Conservation (phyloP, 805 yeast genomes). For the Candida pseudoglaebosa region DNA sequence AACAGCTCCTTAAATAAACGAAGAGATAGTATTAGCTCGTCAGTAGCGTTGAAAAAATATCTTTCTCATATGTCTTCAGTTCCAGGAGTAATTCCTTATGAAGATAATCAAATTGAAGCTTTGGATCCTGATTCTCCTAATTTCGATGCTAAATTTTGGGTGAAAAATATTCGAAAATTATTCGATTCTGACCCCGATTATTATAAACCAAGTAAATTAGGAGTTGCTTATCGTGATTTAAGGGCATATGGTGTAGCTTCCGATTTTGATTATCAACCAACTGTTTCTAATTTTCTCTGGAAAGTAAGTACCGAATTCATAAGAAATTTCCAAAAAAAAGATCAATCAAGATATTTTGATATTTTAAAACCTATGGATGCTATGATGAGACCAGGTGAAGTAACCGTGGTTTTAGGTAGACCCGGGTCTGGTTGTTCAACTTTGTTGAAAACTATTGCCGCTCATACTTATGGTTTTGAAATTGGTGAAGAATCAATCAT, state of each 20-base stretch:
- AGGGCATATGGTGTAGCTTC: slow-evolving; percentile 63
- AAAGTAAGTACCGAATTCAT: slow-evolving; percentile 18
- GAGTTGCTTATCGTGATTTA: slow-evolving; percentile 55
- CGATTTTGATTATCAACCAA: slow-evolving; percentile 64
- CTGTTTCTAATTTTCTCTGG: slow-evolving; percentile 43
- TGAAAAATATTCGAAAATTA: slow-evolving; percentile 56
- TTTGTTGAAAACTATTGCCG: slow-evolving; percentile 35
- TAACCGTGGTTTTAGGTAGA: slow-evolving; percentile 39
- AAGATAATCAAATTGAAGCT: slow-evolving; percentile 25
- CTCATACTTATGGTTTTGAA: slow-evolving; percentile 35
- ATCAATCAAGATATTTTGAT: slow-evolving; percentile 24
- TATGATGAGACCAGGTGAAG: slow-evolving; percentile 34
- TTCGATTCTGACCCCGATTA: slow-evolving; percentile 54
- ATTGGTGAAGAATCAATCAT: slow-evolving; percentile 28
- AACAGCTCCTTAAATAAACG: slow-evolving; percentile 9
- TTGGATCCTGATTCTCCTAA: slow-evolving; percentile 58
- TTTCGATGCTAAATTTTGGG: slow-evolving; percentile 63
- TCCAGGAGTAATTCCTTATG: slow-evolving; percentile 44
- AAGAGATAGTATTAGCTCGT: slow-evolving; percentile 10
- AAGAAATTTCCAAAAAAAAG: slow-evolving; percentile 15
- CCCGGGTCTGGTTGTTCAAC: slow-evolving; percentile 43
- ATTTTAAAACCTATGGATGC: slow-evolving; percentile 35
- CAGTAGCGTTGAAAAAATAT: slow-evolving; percentile 29
- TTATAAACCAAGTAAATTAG: slow-evolving; percentile 58
- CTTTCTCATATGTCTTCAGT: slow-evolving; percentile 51